Conservation (phyloP, 176 grass and related monocot genomes). For the Lolium perenne region DNA sequence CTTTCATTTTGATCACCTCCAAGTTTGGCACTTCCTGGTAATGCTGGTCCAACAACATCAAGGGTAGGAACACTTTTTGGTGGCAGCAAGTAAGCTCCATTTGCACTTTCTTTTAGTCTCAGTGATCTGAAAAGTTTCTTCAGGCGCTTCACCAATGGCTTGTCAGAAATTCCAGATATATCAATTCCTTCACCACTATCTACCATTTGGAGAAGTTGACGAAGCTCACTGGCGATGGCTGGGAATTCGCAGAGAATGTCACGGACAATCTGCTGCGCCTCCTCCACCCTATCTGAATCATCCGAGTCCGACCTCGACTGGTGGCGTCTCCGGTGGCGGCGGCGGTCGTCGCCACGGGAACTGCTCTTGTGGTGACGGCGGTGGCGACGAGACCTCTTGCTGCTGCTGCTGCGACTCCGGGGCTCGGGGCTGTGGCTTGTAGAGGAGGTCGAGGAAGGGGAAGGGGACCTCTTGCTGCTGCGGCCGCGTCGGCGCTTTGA, state of each 20-base stretch:
- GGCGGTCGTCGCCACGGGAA: conserved; percentile 45
- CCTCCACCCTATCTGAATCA: conserved; percentile 39
- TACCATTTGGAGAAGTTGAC: conserved; percentile 93
- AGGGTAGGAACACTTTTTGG: conserved; percentile 67
- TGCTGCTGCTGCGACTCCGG: conserved; percentile 45
- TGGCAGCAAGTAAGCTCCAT: conserved; percentile 73
- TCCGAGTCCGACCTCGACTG: conserved; percentile 37
- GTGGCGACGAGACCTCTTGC: conserved; percentile 39
- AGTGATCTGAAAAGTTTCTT: conserved; percentile 84
- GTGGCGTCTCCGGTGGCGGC: conserved; percentile 12
- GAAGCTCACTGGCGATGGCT: conserved; percentile 56
- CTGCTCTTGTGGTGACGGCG: conserved; percentile 45
- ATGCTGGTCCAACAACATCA: conserved; percentile 62
- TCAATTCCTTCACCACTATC: conserved; percentile 92
- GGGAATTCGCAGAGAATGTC: conserved; percentile 68
- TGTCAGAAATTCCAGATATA: conserved; percentile 79
- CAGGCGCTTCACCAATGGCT: conserved; percentile 70
- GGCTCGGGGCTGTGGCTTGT: conserved; percentile 53
- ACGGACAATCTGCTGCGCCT: conserved; percentile 63
- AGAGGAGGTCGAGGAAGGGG: conserved; percentile 40
- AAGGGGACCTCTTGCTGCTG: conserved; percentile 52
- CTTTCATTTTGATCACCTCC: conserved; percentile 33
- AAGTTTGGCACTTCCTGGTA: conserved; percentile 38
- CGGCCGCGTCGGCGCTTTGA: conserved; percentile 45
- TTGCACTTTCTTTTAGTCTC: conserved; percentile 68